Conservation (phyloP, 345 rosid genomes). For the Gossypium ekmanianum region DNA sequence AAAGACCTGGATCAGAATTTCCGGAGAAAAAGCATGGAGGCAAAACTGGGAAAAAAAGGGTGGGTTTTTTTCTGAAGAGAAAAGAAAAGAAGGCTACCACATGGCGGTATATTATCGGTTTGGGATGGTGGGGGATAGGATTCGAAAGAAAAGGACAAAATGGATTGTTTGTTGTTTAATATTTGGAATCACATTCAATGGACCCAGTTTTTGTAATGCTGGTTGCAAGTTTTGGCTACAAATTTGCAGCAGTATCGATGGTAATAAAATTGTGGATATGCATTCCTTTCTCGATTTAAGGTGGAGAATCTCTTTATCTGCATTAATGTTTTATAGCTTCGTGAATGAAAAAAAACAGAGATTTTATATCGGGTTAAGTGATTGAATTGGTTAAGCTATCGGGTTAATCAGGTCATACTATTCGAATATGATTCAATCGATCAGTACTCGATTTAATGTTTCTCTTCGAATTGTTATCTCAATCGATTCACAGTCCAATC, state of each 20-base stretch:
- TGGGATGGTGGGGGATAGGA: neutral
- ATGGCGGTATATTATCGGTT: neutral
- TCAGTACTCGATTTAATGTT: fast-evolving
- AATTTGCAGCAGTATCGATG: too few relatives aligned
- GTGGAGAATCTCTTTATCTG: too few relatives aligned
- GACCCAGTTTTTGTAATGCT: slow-evolving; percentile 17
- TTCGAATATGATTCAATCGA: too few relatives aligned
- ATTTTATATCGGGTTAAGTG: too few relatives aligned
- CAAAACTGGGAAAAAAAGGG: neutral
- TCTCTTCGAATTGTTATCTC: fast-evolving
- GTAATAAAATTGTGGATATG: too few relatives aligned
- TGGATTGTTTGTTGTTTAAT: slow-evolving; percentile 23
- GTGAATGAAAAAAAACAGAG: too few relatives aligned
- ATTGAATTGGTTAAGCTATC: too few relatives aligned
- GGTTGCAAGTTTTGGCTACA: too few relatives aligned
- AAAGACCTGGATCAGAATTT: slow-evolving; percentile 5
- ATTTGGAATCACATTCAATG: slow-evolving; percentile 18
- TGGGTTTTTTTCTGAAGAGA: neutral
- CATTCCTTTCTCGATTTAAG: too few relatives aligned
- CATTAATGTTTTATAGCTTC: too few relatives aligned
- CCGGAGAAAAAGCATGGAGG: neutral
- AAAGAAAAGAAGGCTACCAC: slow-evolving; percentile 1
- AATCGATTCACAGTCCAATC: too few relatives aligned
- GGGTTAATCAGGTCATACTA: too few relatives aligned
- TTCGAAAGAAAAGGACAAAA: slow-evolving; percentile 5